phyloP scores from a whole-genome alignment of 2,329 filamentous ascomycete genomes.

The Alternaria solani region DNA sequence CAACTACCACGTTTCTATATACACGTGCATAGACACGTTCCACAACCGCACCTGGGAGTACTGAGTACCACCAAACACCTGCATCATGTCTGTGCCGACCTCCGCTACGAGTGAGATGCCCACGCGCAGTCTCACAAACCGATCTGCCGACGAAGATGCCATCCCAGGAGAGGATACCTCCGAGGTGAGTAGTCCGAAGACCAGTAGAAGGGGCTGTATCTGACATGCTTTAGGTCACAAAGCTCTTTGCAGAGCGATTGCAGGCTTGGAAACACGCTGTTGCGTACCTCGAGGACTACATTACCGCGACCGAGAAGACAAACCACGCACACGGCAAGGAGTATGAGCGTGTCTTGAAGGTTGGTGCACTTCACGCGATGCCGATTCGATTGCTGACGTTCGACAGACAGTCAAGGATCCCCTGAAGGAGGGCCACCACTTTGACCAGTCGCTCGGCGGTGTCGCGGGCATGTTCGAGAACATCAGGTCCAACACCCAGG shows the following conservation, averaged over 20 bases:
- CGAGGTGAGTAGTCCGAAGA: slow-evolving; percentile 37
- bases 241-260: slow-evolving; percentile 82
- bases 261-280: slow-evolving; percentile 97
- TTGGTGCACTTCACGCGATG: slow-evolving; percentile 37
- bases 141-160: slow-evolving; percentile 54
- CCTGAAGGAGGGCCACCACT: slow-evolving; percentile 89
- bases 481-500: slow-evolving; percentile 86
- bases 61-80: not conserved
- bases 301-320: slow-evolving; percentile 83
- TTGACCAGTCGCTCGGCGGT: slow-evolving; percentile 87
- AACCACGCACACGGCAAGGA: slow-evolving; percentile 88
- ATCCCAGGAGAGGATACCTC: slow-evolving; percentile 60
- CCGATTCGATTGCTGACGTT: slow-evolving; percentile 17
- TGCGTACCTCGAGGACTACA: slow-evolving; percentile 89
- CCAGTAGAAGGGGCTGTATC: not conserved
- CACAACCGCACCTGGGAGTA: not conserved
- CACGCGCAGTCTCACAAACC: slow-evolving; percentile 43
- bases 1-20: not conserved
- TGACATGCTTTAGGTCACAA: slow-evolving; percentile 46
- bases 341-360: slow-evolving; percentile 93
- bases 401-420: slow-evolving; percentile 80
- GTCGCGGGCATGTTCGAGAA: slow-evolving; percentile 93
- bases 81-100: slow-evolving; percentile 44
- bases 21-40: slow-evolving; percentile 2
- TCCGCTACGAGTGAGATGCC: slow-evolving; percentile 43